A percentile compares a stretch with the other conserved stretches of the same genome.
phyloP scores from a whole-genome alignment of 352 stramenopile genomes.

The Phytophthora litchii region DNA sequence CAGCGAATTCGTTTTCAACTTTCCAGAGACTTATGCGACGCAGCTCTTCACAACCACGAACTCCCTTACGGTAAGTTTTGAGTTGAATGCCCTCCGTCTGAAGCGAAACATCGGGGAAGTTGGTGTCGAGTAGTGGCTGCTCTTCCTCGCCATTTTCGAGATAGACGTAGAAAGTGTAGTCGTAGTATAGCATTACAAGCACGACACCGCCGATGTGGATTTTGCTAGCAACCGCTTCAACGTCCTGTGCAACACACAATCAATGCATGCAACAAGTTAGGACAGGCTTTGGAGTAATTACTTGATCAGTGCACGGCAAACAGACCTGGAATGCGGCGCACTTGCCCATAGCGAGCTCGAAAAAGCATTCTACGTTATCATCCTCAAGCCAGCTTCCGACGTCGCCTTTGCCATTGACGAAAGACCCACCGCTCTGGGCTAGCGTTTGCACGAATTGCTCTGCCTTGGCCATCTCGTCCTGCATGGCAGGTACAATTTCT shows the following conservation, averaged over 20 bases:
- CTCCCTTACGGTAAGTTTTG: conserved; percentile 82
- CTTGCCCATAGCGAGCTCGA: conserved; percentile 89
- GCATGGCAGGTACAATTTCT: conserved; percentile 78
- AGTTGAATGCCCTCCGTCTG: conserved; percentile 86
- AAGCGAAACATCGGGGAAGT: conserved; percentile 93
- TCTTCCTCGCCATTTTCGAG: conserved; percentile 90
- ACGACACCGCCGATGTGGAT: conserved; percentile 92
- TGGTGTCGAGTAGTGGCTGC: conserved; percentile 92
- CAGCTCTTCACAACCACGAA: conserved; percentile 66
- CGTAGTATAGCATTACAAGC: conserved; percentile 93
- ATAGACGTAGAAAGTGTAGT: conserved; percentile 92
- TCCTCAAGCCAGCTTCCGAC: conserved; percentile 91
- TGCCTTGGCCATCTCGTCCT: conserved; percentile 83
- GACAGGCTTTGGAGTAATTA: neutral
- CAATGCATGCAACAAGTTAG: neutral
- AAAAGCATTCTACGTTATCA: conserved; percentile 91
- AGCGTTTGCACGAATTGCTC: conserved; percentile 87
- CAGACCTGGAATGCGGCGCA: conserved; percentile 62
- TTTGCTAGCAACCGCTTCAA: conserved; percentile 95
- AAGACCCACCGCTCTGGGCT: conserved; percentile 46
- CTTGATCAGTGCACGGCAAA: neutral
- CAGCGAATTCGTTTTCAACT: conserved; percentile 68
- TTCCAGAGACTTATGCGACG: conserved; percentile 84
- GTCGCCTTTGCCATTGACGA: conserved; percentile 53
- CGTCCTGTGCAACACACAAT: conserved; percentile 58